phyloP scores from a whole-genome alignment of 1,284 basidiomycete genomes.

The Ustilago bromivora region DNA sequence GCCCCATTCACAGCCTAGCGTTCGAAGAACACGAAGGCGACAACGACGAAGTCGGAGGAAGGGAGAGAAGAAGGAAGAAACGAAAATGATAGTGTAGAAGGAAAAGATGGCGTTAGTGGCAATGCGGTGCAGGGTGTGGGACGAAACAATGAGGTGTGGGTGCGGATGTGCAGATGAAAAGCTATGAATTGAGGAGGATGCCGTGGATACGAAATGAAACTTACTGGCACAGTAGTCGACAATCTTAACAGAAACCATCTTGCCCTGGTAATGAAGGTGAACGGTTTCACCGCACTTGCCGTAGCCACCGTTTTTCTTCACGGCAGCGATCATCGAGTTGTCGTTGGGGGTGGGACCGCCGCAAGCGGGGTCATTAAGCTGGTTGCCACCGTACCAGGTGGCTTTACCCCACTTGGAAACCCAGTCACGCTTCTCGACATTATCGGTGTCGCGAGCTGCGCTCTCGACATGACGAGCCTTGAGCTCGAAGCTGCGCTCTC shows the following conservation, averaged over 20 bases:
- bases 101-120: not conserved
- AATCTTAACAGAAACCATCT: conserved; percentile 56
- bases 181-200: not conserved
- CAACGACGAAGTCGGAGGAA: not conserved
- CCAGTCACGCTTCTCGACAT: conserved; percentile 49
- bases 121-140: not conserved
- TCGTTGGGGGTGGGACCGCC: conserved; percentile 60
- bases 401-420: conserved; percentile 50
- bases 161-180: not conserved
- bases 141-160: not conserved
- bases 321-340: conserved; percentile 57
- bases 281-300: conserved; percentile 63
- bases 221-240: conserved; percentile 57
- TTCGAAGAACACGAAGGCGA: not conserved
- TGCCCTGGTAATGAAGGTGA: conserved; percentile 60
- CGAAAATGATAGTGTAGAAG: not conserved
- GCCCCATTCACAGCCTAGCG: conserved; percentile 32
- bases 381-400: conserved; percentile 63
- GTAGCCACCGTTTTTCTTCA: conserved; percentile 56
- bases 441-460: conserved; percentile 8
- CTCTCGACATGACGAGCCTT: conserved; percentile 55
- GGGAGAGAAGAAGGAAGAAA: not conserved
- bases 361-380: conserved; percentile 63
- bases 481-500: conserved; percentile 53
- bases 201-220: not conserved